These are phyloP conservation scores for Leptodermis oblonga DNA, from an alignment of 257 asterid genomes.

Conservation along the genomic window DNA sequence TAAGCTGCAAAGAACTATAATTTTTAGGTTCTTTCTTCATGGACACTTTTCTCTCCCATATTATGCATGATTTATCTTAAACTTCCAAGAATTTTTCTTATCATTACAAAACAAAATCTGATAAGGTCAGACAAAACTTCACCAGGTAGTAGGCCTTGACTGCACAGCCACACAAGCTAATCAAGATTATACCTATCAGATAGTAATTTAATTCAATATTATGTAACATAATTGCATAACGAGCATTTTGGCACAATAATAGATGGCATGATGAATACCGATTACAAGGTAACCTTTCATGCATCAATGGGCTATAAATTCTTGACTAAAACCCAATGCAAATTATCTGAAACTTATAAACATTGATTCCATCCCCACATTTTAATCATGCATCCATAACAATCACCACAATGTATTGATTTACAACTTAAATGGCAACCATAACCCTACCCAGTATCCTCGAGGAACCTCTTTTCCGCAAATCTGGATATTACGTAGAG, in stretches of 20 bases:
- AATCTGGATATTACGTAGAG: conserved; percentile 48
- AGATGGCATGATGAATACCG: neutral
- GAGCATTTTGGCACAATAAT: neutral
- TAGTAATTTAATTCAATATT: neutral
- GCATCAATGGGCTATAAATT: neutral
- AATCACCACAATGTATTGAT: neutral
- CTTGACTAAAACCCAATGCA: neutral
- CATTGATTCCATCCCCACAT: neutral
- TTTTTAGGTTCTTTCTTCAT: neutral
- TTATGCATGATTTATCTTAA: neutral
- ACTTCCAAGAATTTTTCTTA: neutral
- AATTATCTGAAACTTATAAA: neutral
- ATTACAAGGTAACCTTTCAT: neutral
- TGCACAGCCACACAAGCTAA: neutral
- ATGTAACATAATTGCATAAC: neutral
- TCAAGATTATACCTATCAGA: neutral
- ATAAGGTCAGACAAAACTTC: neutral
- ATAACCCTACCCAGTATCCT: conserved; percentile 86
- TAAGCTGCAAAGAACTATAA: neutral
- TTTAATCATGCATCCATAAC: neutral
- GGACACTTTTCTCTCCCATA: neutral
- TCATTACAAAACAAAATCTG: neutral
- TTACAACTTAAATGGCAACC: conserved; percentile 14
- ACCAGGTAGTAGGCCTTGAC: neutral
- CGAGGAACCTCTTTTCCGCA: conserved; percentile 94